Evolutionary conservation across 176 grass and related monocot genomes (phyloP).

Genomic region (Tillandsia leiboldiana): DNA sequence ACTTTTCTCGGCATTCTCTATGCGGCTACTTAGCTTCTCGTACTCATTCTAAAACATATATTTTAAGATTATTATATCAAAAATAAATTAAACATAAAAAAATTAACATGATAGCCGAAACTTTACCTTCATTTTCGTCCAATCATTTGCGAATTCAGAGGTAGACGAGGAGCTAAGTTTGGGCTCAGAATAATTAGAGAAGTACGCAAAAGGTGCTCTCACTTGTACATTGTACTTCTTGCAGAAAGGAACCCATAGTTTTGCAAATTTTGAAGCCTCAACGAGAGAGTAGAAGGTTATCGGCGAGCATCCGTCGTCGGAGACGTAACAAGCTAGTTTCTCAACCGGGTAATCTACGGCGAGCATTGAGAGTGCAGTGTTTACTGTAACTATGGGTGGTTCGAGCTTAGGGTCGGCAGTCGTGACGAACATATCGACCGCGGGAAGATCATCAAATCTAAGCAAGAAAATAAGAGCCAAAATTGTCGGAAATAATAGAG

Average conservation of each 20-base stretch:
- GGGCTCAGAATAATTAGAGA: constrained; percentile 11
- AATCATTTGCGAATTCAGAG: no score
- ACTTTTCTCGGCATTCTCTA: constrained; percentile 31
- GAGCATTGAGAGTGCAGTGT: constrained; percentile 57
- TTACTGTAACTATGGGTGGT: constrained; percentile 36
- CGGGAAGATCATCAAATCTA: constrained; percentile 25
- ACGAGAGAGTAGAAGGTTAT: constrained; percentile 32
- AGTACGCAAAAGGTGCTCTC: constrained; percentile 36
- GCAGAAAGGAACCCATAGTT: constrained; percentile 52
- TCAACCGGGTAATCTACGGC: constrained; percentile 42
- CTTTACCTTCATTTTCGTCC: no score
- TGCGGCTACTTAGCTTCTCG: constrained; percentile 20
- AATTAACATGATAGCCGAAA: no score
- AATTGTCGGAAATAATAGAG: no score
- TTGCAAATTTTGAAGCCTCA: constrained; percentile 32
- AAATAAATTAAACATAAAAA: no score
- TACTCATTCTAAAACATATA: constrained; percentile 26
- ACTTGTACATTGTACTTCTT: constrained; percentile 15
- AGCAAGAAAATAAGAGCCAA: background rate
- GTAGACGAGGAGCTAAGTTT: background rate
- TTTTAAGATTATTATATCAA: no score
- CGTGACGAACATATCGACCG: constrained; percentile 56
- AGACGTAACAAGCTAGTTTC: constrained; percentile 52
- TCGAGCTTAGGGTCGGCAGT: constrained; percentile 43
- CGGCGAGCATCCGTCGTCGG: constrained; percentile 45